Evolutionary conservation across 2,329 filamentous ascomycete species (phyloP).

Genomic region (Pleomassaria siparia): DNA sequence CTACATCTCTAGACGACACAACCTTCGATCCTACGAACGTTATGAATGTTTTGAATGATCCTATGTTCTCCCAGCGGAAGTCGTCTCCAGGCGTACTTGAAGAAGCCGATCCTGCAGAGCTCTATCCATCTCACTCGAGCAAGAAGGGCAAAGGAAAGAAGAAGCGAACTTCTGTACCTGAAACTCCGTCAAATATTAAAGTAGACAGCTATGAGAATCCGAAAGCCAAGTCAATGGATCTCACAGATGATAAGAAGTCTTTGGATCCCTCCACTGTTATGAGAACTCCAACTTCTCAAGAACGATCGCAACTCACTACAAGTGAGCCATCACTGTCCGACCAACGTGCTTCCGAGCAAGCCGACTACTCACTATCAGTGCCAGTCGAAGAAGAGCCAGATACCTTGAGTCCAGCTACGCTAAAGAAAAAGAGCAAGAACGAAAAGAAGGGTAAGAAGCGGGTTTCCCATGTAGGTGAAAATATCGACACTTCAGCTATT

Average conservation of each 20-base stretch:
- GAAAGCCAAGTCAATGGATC: neutral
- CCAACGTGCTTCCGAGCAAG: neutral
- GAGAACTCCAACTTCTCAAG: neutral
- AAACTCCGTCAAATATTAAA: conserved; percentile 10
- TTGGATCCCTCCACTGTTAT: neutral
- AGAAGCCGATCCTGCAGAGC: conserved; percentile 40
- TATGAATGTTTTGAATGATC: conserved; percentile 41
- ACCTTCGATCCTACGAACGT: conserved; percentile 42
- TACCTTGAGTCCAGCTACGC: conserved; percentile 9
- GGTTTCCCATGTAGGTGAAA: conserved; percentile 27
- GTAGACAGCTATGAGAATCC: conserved; percentile 2
- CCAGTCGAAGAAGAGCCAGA: conserved; percentile 11
- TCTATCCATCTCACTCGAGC: conserved; percentile 45
- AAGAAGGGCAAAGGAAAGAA: conserved; percentile 53
- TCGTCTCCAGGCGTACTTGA: conserved; percentile 36
- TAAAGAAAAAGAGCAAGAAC: conserved; percentile 32
- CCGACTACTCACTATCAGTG: conserved; percentile 5
- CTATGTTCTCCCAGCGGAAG: conserved; percentile 37
- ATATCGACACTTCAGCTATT: conserved; percentile 28
- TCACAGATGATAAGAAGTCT: neutral
- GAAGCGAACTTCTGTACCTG: conserved; percentile 21
- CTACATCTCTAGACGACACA: conserved; percentile 33
- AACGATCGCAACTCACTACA: neutral
- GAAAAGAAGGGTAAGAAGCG: conserved; percentile 32
- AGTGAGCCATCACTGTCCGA: neutral